Evolutionary conservation across 1,139 yeast genomes (phyloP), one percentile per base, ranked within the genome.

Genomic region (Barnettozyma hawaiiensis): DNA sequence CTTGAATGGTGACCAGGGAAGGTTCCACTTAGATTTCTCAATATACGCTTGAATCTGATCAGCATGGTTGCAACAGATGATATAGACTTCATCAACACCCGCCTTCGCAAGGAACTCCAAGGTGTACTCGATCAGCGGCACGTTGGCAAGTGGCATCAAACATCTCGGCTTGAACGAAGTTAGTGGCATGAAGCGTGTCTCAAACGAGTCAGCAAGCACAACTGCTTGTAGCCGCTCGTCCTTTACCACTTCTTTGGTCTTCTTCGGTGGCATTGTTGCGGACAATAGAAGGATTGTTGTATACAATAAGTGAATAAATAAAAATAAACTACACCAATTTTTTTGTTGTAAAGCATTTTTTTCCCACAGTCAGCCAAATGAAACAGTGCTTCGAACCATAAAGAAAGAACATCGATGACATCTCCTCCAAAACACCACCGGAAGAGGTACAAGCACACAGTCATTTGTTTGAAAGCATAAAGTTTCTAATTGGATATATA

Each of bases 111-210:
- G 70, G 59, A 92, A 92, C 63, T 92, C 98, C 43, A 92, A 69
- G 1, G 99, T 94, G 60, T 94, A 92, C 61, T 92, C 98, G 50
- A 92, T 80, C 57, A 92, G 72, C 4, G 99, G 98, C 10, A 86
- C 87, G 59, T 89, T 90, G 32, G 96, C 97, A 47, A 92, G 68
- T 2, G 97, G 97, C 50, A 92, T 68, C 37, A 92, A 70, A 65
- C 98, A 92, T 60, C 97, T 73, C 31, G 99, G 98, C 49, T 71
- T 77, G 27, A 78, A 80, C 6, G 86, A 73, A 0, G 97, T 85
- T 53, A 94, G 69, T 7, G 99, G 98, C 85, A 85, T 81, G 64
- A 92, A 92, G 54, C 96, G 71, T 4, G 94, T 82, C 63, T 89
- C 86, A 58, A 86, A 92, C 19, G 97, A 85, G 64, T 92, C 99